phyloP scores from a whole-genome alignment of 1,284 basidiomycete species.

The Gomphus bonarii region DNA sequence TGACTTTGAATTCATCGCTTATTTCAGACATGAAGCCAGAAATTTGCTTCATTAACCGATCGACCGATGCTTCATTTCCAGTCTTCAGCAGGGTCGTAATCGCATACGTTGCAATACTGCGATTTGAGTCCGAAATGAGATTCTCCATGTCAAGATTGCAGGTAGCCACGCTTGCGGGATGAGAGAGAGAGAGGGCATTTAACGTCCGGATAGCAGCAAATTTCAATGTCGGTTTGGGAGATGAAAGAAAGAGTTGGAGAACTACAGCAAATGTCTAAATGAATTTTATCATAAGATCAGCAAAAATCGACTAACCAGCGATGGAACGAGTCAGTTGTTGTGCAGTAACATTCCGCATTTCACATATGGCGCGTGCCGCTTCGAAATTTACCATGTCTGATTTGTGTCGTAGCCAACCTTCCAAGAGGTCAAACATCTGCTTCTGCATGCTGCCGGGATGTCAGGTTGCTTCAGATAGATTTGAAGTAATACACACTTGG shows the following conservation, averaged over 20 bases:
- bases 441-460: conserved; percentile 58
- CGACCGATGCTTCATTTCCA: conserved; percentile 97
- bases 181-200: conserved; percentile 75
- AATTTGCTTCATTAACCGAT: conserved; percentile 99
- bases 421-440: conserved; percentile 90
- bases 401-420: conserved; percentile 96
- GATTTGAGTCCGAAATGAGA: conserved; percentile 92
- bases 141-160: conserved; percentile 98
- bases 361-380: conserved; percentile 94
- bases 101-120: conserved; percentile 96
- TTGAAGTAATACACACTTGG: conserved; percentile 56
- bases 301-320: conserved; percentile 46
- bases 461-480: conserved; percentile 6
- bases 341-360: conserved; percentile 78
- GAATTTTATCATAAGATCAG: conserved; percentile 5
- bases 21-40: conserved; percentile 99
- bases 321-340: conserved; percentile 82
- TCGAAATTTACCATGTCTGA: conserved; percentile 99
- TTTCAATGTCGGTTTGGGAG: conserved; percentile 89
- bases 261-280: conserved; percentile 38
- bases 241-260: conserved; percentile 87
- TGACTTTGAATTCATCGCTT: conserved; percentile 99
- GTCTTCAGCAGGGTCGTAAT: conserved; percentile 99
- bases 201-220: conserved; percentile 97
- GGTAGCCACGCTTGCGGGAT: conserved; percentile 78